phyloP scores from a whole-genome alignment of 1,284 basidiomycete genomes.

The Leucoagaricus sp. region DNA sequence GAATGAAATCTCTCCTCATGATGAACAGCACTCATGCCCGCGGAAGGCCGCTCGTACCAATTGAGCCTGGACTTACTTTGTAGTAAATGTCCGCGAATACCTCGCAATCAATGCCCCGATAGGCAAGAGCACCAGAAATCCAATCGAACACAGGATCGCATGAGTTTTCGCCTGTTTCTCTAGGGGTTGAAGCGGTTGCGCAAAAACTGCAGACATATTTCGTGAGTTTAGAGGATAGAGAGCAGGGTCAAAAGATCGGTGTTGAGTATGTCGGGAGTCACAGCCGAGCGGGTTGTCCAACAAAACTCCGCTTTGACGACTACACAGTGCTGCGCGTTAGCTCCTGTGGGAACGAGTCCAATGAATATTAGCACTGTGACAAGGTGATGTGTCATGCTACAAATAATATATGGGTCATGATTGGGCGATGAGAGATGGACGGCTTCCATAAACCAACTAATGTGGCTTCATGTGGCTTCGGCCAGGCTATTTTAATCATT shows the following conservation, averaged over 20 bases:
- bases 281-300: background rate
- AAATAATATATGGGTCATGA: conserved; percentile 1
- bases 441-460: background rate
- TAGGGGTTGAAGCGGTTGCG: conserved; percentile 28
- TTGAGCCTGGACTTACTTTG: conserved; percentile 31
- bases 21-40: background rate
- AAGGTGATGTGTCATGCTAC: background rate
- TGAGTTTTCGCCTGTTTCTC: conserved; percentile 44
- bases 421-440: background rate
- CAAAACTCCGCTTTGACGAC: background rate
- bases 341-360: conserved; percentile 3
- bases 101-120: conserved; percentile 59
- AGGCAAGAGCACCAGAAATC: conserved; percentile 62
- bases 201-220: conserved; percentile 20
- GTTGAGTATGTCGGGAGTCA: background rate
- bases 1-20: background rate
- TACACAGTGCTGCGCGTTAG: background rate
- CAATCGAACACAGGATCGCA: conserved; percentile 51
- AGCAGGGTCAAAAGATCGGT: background rate
- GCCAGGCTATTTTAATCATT: too few relatives aligned
- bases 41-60: background rate
- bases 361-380: background rate
- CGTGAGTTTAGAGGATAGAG: background rate
- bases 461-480: too few relatives aligned
- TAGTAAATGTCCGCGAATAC: conserved; percentile 52